Evolutionary conservation across 2,329 filamentous ascomycete genomes (phyloP), one percentile per base, ranked within the genome.

Genomic region (Aspergillus phoenicis): DNA sequence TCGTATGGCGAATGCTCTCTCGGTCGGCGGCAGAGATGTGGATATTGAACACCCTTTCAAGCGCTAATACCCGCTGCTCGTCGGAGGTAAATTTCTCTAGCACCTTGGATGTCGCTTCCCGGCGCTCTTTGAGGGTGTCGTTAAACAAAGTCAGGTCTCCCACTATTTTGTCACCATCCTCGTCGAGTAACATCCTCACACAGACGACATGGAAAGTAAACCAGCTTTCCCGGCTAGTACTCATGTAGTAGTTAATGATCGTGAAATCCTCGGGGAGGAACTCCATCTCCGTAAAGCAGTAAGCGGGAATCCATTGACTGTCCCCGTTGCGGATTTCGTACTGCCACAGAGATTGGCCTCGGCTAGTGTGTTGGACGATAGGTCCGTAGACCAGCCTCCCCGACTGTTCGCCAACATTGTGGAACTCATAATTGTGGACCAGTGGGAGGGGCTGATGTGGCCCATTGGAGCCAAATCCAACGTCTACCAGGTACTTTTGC

Each of bases 231-330:
- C 52, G 52, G 26, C 17, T 26, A 6, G 36, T 43, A 26, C 52
- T 54, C 36, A 43, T 54, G 33, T 26, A 54, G 22, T 45, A 54
- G 22, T 54, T 54, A 10, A 54, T 54, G 2, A 54, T 54, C 1
- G 52, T 30, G 6, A 54, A 54, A 8, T 54, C 52, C 24, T 54
- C 52, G 5, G 52, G 52, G 1, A 54, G 52, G 28, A 54, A 54
- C 13, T 54, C 52, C 5, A 8, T 30, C 36, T 54, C 52, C 13
- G 52, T 43, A 13, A 54, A 54, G 24, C 52, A 54, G 11, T 54
- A 54, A 5, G 20, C 36, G 8, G 52, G 38, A 10, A 28, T 54
- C 52, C 52, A 54, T 8, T 11, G 8, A 7, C 33, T 22, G 22
- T 28, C 22, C 5, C 52, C 36, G 33, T 54, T 54, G 22, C 33